Evolutionary conservation across 1,284 basidiomycete species (phyloP), one percentile per base, ranked within the genome.

Genomic region (Cutaneotrichosporon sp.): DNA sequence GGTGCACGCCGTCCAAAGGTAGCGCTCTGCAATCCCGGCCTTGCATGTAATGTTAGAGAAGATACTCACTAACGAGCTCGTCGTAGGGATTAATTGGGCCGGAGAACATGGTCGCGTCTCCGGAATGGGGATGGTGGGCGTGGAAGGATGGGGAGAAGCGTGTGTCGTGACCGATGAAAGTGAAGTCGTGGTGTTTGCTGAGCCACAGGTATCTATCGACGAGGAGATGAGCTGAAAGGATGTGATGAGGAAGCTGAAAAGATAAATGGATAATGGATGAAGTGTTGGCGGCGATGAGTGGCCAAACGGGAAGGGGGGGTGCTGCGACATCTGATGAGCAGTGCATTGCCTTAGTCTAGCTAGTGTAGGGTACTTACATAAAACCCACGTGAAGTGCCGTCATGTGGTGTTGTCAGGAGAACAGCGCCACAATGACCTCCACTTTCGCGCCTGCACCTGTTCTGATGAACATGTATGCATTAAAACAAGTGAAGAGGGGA

Each of bases 31-130:
- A 46, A 34, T 31, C 14, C 18, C 7, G 11, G 16, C 5, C 40
- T 21, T 21, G 21, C 49, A 52, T 21, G 38, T 22, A 30, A 21
- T 10, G 40, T 22, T 11, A 14, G 31, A 14, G 10, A 31, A 5
- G 14, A 42, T 58, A 86, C 91, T 80, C 72, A 93, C 92, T 86
- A 78, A 98, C 91, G 72, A 95, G 87, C 59, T 97, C 95, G 75
- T 98, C 95, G 82, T 96, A 98, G 13, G 92, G 87, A 75, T 92
- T 97, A 13, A 81, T 70, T 26, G 82, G 76, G 36, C 75, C 64
- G 65, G 80, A 76, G 72, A 84, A 83, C 82, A 84, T 84, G 65
- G 13, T 56, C 18, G 31, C 31, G 8, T 70, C 51, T 53, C 30
- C 51, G 61, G 21, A 22, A 10, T 14, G 11, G 11, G 53, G 51